Evolutionary conservation across 164 flowering plant species (phyloP), one percentile per base, ranked within the genome.

Genomic region (Sedum album): DNA sequence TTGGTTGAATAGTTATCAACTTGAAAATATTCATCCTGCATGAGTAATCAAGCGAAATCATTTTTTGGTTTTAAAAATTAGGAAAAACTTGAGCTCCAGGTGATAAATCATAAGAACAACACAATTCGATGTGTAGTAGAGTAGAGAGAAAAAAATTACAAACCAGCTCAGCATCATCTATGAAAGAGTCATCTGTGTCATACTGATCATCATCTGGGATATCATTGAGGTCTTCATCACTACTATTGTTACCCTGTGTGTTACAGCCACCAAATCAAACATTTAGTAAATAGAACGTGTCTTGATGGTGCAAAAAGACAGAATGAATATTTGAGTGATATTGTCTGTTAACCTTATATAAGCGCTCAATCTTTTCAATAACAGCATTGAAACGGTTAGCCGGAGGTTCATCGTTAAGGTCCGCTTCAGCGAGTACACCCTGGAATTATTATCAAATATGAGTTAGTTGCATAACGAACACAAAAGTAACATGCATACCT

Each of bases 1-100:
- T 90, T 95, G 41, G 85, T 81, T 68, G 86, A 81, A 36, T 90
- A 82, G 67, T 92, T 89, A 75, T 95, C 99, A 73, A 95, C 97
- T 79, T 92, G 81, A 81, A 95, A 95, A 80, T 95, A 95, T 68
- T 90, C 97, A 86, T 95, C 96, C 99, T 95, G 88, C 78, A 85
- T 30, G 69, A 68, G 31, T 31, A 21, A 23, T 33, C 18, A 72
- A 65, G 46, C n/a, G 51, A 51, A 31, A 11, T 26, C 28, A 44
- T 57, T 33, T 7, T 33, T 9, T 68, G 15, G 18, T 14, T 7
- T 4, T 44, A 2, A 31, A 7, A 5, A 8, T 9, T 23, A 65
- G 20, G 8, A 41, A 30, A 30, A 35, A 33, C n/a, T n/a, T 31
- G 38, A 31, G 42, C 66, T 51, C 30, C n/a, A 20, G 49, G 36